Evolutionary conservation across 2,329 filamentous ascomycete genomes (phyloP).

Genomic region (Ophiobolus disseminans): DNA sequence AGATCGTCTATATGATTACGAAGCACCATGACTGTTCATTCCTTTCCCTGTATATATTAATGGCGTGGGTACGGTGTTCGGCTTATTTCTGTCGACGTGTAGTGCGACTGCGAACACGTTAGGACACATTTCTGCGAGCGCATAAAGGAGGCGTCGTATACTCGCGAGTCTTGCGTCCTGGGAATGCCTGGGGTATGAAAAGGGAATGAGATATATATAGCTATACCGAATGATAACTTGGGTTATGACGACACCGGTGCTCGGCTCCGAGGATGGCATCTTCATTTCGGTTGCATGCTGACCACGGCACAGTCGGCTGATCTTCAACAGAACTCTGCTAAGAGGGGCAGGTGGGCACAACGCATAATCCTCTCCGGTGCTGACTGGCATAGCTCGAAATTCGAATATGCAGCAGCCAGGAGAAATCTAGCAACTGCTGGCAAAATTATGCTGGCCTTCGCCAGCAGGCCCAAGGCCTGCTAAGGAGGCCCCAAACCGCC

Average conservation of each 20-base stretch:
- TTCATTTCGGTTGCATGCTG: conserved; percentile 18
- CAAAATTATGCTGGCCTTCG: no score
- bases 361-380: no score
- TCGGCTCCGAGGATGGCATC: conserved; percentile 11
- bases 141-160: neutral
- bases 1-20: conserved; percentile 18
- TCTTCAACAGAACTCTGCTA: conserved; percentile 3
- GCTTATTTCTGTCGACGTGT: neutral
- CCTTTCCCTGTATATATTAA: conserved; percentile 23
- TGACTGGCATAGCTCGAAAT: no score
- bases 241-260: conserved; percentile 26
- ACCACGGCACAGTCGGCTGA: neutral
- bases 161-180: neutral
- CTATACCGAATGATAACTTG: conserved; percentile 8
- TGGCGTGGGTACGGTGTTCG: neutral
- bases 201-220: conserved; percentile 9
- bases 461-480: conserved; percentile 7
- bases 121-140: neutral
- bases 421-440: no score
- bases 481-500: conserved; percentile 3
- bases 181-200: neutral
- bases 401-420: no score
- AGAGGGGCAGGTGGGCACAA: neutral
- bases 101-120: neutral
- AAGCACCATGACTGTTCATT: neutral